A percentile compares a stretch with the other conserved stretches of the same genome.
phyloP scores from a whole-genome alignment of 1,139 yeast species.

The Magnusiomyces magnusii region DNA sequence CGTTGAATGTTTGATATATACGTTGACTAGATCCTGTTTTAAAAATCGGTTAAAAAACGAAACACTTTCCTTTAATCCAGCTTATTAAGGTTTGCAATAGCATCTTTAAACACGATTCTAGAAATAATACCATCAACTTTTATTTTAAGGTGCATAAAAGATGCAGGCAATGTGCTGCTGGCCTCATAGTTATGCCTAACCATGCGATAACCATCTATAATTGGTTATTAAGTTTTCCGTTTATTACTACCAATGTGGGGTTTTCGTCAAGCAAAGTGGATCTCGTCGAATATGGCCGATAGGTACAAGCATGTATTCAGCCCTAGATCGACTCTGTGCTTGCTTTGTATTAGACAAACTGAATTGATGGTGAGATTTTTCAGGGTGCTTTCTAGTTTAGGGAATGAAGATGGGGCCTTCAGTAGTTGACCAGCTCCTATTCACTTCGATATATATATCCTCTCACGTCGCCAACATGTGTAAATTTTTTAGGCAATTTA shows the following conservation, averaged over 20 bases:
- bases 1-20: not conserved
- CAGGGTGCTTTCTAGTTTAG: not conserved
- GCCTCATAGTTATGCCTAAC: not conserved
- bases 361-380: not conserved
- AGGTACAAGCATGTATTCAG: not conserved
- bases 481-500: not conserved
- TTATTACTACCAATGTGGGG: not conserved
- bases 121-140: not conserved
- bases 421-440: not conserved
- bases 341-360: not conserved
- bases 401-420: not conserved
- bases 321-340: not conserved
- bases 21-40: not conserved
- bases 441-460: not conserved
- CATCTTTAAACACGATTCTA: not conserved
- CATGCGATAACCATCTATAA: not conserved
- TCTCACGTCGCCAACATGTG: not conserved
- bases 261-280: not conserved
- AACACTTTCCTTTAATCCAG: not conserved
- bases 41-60: not conserved
- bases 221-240: not conserved
- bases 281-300: not conserved
- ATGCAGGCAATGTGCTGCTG: not conserved
- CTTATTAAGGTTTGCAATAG: not conserved
- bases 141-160: not conserved